Conservation (phyloP, 306 rosid genomes). For the Gastrolobium villosum region DNA sequence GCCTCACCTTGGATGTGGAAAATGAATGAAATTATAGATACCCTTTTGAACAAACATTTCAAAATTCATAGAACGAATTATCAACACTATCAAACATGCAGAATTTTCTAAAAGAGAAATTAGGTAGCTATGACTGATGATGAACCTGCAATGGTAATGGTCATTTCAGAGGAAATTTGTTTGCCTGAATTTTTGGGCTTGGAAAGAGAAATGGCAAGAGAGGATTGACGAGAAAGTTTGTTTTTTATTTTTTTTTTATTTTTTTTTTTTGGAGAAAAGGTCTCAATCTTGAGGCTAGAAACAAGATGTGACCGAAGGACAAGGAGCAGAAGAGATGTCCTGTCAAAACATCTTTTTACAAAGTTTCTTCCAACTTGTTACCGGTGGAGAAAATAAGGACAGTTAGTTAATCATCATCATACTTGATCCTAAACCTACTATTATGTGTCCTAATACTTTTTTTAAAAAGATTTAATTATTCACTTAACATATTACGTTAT, state of each 20-base stretch:
- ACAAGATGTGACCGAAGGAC: constrained; percentile 55
- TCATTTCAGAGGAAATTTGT: constrained; percentile 29
- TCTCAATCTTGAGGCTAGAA: constrained; percentile 64
- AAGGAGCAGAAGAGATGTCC: constrained; percentile 53
- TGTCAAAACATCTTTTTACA: neutral
- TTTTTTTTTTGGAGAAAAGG: constrained; percentile 57
- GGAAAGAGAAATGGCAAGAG: constrained; percentile 46
- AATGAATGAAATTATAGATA: constrained; percentile 22
- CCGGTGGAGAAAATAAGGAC: constrained; percentile 8
- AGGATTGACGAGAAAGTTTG: constrained; percentile 39
- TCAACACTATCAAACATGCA: neutral
- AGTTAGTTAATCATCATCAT: constrained; percentile 26
- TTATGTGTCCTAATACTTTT: neutral
- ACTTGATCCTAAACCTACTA: neutral
- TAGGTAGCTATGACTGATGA: constrained; percentile 25
- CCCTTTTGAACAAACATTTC: constrained; percentile 38
- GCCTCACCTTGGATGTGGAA: constrained; percentile 4
- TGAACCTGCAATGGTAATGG: constrained; percentile 33
- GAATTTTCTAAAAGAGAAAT: neutral
- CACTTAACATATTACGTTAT: neutral
- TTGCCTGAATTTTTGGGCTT: constrained; percentile 37
- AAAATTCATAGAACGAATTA: neutral
- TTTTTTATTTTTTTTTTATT: constrained; percentile 13
- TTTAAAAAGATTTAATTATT: neutral
- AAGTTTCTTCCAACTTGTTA: constrained; percentile 34